These are phyloP conservation scores for Kokia cookei DNA, from an alignment of 441 rosid genomes.

Conservation along the genomic window DNA sequence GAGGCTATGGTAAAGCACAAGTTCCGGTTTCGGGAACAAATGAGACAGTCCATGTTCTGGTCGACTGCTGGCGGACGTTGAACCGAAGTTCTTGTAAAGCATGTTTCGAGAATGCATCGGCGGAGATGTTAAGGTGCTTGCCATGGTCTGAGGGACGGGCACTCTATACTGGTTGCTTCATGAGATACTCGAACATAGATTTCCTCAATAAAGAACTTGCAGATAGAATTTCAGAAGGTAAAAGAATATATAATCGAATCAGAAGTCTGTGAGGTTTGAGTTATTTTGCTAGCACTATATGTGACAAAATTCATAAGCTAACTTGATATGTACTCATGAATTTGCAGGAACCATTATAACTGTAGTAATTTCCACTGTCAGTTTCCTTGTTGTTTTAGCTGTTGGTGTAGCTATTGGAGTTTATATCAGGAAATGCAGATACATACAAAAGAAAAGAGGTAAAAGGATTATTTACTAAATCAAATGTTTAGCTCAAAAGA, in stretches of 20 bases:
- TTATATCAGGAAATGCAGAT: slow-evolving; percentile 32
- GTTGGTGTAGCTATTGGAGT: slow-evolving; percentile 30
- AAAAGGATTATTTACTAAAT: not conserved
- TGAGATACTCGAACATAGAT: slow-evolving; percentile 71
- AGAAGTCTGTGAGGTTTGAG: not conserved
- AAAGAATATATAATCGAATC: not conserved
- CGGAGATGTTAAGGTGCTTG: slow-evolving; percentile 53
- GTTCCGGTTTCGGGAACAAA: slow-evolving; percentile 33
- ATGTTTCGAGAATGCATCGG: slow-evolving; percentile 71
- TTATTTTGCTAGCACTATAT: not conserved
- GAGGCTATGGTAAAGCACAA: slow-evolving; percentile 45
- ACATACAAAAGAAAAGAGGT: slow-evolving; percentile 49
- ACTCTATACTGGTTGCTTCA: slow-evolving; percentile 74
- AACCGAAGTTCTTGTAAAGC: slow-evolving; percentile 53
- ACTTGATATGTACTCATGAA: not conserved
- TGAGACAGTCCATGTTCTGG: slow-evolving; percentile 58
- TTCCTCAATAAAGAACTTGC: slow-evolving; percentile 58
- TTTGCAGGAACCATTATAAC: slow-evolving; percentile 36
- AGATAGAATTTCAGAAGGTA: slow-evolving; percentile 59
- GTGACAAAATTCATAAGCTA: not conserved
- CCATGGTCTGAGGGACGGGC: slow-evolving; percentile 90
- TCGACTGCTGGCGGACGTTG: slow-evolving; percentile 79
- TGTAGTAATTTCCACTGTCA: slow-evolving; percentile 39
- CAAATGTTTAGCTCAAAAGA: not conserved
- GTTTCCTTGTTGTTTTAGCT: slow-evolving; percentile 40